Percentiles rank a stretch among this genome's conserved stretches.
These are phyloP conservation scores for Amylostereum chailletii DNA, from an alignment of 1,284 basidiomycete species.

Conservation along the genomic window DNA sequence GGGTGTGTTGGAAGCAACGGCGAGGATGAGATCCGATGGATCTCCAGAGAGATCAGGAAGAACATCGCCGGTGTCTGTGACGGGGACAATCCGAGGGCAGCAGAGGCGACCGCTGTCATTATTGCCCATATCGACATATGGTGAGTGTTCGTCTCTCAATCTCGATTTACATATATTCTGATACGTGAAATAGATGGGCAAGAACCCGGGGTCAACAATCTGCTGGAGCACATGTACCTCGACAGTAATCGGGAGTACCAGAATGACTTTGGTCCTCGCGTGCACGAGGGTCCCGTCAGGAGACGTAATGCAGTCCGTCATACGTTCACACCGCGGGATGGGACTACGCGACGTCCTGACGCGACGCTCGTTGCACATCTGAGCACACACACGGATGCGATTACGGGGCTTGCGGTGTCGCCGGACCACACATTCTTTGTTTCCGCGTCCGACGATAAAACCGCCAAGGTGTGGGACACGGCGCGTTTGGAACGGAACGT, in stretches of 20 bases:
- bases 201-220: conserved; percentile 77
- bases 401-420: conserved; percentile 81
- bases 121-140: conserved; percentile 61
- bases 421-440: conserved; percentile 95
- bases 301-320: conserved; percentile 65
- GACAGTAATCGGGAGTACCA: conserved; percentile 80
- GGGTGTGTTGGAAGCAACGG: conserved; percentile 66
- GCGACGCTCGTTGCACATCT: conserved; percentile 80
- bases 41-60: conserved; percentile 62
- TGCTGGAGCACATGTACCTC: conserved; percentile 84
- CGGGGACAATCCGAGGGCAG: conserved; percentile 40
- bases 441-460: conserved; percentile 80
- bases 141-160: conserved; percentile 29
- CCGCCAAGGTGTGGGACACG: conserved; percentile 80
- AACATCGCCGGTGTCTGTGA: conserved; percentile 58
- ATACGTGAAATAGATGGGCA: conserved; percentile 54
- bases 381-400: conserved; percentile 72
- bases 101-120: conserved; percentile 39
- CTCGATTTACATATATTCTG: background rate
- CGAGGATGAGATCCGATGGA: conserved; percentile 49
- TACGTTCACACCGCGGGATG: conserved; percentile 52
- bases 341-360: conserved; percentile 47
- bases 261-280: conserved; percentile 82
- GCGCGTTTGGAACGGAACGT: conserved; percentile 74
- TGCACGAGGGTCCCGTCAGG: conserved; percentile 72